These are phyloP conservation scores for Puccinellia tenuiflora DNA, from an alignment of 176 grass and related monocot genomes.

Conservation along the genomic window DNA sequence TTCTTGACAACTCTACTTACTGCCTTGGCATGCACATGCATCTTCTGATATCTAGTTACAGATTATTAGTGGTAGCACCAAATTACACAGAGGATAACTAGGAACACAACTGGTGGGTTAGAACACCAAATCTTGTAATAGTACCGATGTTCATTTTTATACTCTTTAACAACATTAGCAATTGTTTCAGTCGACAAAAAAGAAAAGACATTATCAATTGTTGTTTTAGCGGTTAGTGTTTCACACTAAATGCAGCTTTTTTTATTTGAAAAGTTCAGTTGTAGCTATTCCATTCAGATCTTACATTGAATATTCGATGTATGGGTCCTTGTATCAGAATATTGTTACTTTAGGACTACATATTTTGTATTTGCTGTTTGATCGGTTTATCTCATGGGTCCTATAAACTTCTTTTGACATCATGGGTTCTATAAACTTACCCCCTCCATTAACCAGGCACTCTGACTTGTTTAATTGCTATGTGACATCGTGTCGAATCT, in stretches of 20 bases:
- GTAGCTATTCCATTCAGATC: not conserved
- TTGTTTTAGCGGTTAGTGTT: too few species aligned
- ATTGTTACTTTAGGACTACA: not conserved
- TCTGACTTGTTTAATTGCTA: not conserved
- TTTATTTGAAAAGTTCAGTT: not conserved
- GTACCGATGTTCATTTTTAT: not conserved
- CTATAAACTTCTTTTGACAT: not conserved
- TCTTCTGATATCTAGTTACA: constrained; percentile 56
- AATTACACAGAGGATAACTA: constrained; percentile 5
- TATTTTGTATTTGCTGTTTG: not conserved
- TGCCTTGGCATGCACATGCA: constrained; percentile 38
- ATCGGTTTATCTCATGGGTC: not conserved
- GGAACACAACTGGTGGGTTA: constrained; percentile 10
- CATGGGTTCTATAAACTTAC: not conserved
- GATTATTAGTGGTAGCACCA: not conserved
- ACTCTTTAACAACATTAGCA: too few species aligned
- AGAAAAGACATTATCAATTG: too few species aligned
- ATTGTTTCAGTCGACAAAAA: too few species aligned
- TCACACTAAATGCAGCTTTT: too few species aligned
- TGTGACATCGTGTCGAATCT: not conserved
- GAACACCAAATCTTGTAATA: not conserved
- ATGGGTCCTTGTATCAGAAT: not conserved
- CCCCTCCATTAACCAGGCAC: not conserved
- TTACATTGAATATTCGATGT: not conserved
- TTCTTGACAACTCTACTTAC: constrained; percentile 65